Base-by-base conservation (phyloP, 768 basidiomycete species). In the Dioszegia crocea region DNA sequence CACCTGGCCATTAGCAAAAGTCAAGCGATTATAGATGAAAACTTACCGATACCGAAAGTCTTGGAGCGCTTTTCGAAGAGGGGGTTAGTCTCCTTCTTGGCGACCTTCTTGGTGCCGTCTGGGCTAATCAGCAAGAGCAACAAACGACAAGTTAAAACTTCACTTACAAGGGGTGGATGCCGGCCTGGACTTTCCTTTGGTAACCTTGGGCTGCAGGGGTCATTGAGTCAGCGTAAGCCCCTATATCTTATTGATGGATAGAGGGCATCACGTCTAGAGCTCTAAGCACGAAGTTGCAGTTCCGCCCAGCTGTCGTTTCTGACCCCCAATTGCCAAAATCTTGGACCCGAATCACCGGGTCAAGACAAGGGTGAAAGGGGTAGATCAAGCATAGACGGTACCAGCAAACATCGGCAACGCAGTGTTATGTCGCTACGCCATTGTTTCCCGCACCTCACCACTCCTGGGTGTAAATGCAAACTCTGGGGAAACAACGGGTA, bases 11-110 rank as follows among this genome's bases (percentile, higher is more conserved):
- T 40, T 4, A 59, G 49, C 40, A n/a, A 1, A 9, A 3, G 5
- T 14, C 21, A 9, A 26, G 17, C 23, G 31, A 23, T 17, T 26
- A 48, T 29, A 77, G n/a, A n/a, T n/a, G n/a, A n/a, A n/a, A 50
- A 64, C 84, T 10, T 63, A 96, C 93, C 93, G 62, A 97, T 93
- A 76, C 90, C 91, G 78, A 94, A 97, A 83, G 92, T 93, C 79
- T 88, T 89, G 70, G 91, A 84, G 61, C 77, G 82, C 56, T 91
- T 77, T 82, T 97, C 92, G 78, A 97, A 96, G 68, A 98, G 85
- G 70, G 94, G 94, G 83, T 97, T 97, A 82, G 93, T 94, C 58
- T 76, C 65, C 54, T 71, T 59, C 79, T 85, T 85, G 80, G 89
- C 89, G 82, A 83, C 83, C 70, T 69, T 73, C 71, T 86, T 86